Evolutionary conservation across 2,329 filamentous ascomycete species (phyloP), one percentile per base, ranked within the genome.

Genomic region (Fusarium sarcochroum): DNA sequence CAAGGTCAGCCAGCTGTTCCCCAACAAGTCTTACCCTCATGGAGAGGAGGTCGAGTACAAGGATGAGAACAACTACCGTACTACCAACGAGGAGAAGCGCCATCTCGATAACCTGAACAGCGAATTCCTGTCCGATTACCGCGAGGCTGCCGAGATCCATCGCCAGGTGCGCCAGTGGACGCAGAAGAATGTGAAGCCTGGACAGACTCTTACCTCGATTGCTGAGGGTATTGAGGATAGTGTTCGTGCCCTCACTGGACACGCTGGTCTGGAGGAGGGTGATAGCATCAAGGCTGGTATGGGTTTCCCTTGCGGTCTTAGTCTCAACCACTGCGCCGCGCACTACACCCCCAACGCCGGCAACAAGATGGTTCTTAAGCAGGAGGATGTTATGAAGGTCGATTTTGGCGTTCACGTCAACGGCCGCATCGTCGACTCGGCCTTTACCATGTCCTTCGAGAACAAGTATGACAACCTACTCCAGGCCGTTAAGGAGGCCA

Each of bases 321-420:
- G 91, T 77, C 85, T 96, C 71, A 94, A 97, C 81, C 89, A 96
- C 77, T 93, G 92, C 74, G 93, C 93, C 2, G 93, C 93, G 6
- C 93, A 97, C 81, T 97, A 92, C 79, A 94, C 91, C 9, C 93
- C 93, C 11, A 97, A 97, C 76, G 91, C 92, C 3, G 93, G 93
- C 56, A 96, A 96, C 80, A 93, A 93, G 77, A 87, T 91, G 73
- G 80, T 94, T 34, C 82, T 96, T 60, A 83, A 91, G 75, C 78
- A 90, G 64, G 86, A 88, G 65, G 92, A 97, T 76, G 92, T 97
- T 35, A 87, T 95, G 86, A 94, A 93, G 79, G 89, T 94, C 9
- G 92, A 95, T 74, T 92, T 94, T 74, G 92, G 92, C 48, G 92
- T 94, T 30, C 92, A 95, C 76, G 86, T 94, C 74, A 92, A 91